Evolutionary conservation across 805 yeast species (phyloP), one percentile per base, ranked within the genome.

Genomic region (Candida fluviatilis): DNA sequence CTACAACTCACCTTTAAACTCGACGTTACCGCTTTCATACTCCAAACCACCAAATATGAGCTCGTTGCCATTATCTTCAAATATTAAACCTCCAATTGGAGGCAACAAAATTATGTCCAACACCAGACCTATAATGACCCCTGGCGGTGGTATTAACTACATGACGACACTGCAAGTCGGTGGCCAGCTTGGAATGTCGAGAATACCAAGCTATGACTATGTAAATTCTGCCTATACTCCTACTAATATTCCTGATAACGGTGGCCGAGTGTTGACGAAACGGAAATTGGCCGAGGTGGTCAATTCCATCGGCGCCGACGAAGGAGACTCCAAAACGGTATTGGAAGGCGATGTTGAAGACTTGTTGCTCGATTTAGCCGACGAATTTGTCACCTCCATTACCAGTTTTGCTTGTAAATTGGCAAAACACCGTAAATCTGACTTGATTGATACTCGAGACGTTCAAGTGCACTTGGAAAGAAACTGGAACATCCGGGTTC

Each of bases 341-440:
- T 82, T 93, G 39, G 99, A 91, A 59, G 97, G 96, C 23, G 97
- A 93, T 60, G 95, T 88, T 16, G 96, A 90, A 59, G 98, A 91
- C 48, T 65, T 93, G 31, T 64, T 93, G 23, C 68, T 93, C 30
- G 99, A 93, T 59, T 66, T 93, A 35, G 97, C 99, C 0, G 99
- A 93, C 60, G 98, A 93, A 55, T 93, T 93, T 56, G 93, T 93
- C 11, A 75, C 86, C 4, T 80, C 84, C 34, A 95, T 95, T 2
- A 87, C 97, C 0, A 73, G 87, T 4, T 93, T 93, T 66, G 95
- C 97, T 1, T 90, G 98, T 56, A 77, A 93, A 37, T 70, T 93
- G 46, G 98, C 99, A 18, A 93, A 93, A 59, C 97, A 91, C 55
- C 75, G 99, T 49, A 89, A 87, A 54, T 76, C 87, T 7, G 96